Evolutionary conservation across 179 eudicot genomes (phyloP), one percentile per base, ranked within the genome.

Genomic region (Silene noctiflora): DNA sequence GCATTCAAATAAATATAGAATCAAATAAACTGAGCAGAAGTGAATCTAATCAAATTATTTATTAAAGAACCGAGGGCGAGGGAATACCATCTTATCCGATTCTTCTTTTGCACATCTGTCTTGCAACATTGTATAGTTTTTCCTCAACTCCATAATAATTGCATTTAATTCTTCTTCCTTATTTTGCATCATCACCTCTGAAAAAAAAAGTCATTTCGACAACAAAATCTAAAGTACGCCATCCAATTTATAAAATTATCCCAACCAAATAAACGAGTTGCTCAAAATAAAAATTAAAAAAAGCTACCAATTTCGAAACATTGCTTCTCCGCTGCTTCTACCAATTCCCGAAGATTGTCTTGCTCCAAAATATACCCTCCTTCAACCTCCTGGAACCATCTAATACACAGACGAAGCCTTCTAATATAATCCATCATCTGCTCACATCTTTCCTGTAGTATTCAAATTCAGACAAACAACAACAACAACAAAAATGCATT

Each of bases 371-470:
- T 82, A 77, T 83, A 85, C 73, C 85, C 88, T 46, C 87, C 95
- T 85, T 92, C 97, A 74, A 86, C 84, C 83, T 93, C 93, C 83
- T 93, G 97, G 70, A 94, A 94, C 95, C 97, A 94, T 78, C 77
- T 89, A 63, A 94, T 82, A 75, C 98, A 94, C 21, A 85, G 85
- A 82, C 96, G 90, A 35, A 95, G 98, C 87, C 87, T 89, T 76
- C 75, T 87, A 46, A 95, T 95, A 66, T 87, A 89, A 29, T 93
- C 97, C 83, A 78, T 71, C 99, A 95, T 95, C 73, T 87, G 92
- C 55, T 93, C 99, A 82, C 95, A 88, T 85, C 96, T 88, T 79
- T 93, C 99, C 99, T 95, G 74, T 27, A 72, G 69, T 10, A 75
- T 5, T 73, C 72, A 72, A 63, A 39, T 16, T 72, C 62, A 44